Evolutionary conservation across 2,329 filamentous ascomycete species (phyloP).

Genomic region (Microcyclospora pomicola): DNA sequence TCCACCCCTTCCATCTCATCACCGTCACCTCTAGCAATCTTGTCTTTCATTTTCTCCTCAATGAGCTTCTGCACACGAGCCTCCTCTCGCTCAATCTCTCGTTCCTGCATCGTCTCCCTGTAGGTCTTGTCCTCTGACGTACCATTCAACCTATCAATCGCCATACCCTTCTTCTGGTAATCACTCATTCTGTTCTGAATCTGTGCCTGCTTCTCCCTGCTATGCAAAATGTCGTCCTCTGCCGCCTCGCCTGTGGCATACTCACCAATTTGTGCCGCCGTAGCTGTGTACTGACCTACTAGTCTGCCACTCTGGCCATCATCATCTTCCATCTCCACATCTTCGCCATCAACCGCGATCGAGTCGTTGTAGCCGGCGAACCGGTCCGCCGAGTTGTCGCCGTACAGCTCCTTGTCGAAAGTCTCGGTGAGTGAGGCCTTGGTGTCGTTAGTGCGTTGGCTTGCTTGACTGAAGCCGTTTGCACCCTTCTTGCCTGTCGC

Average conservation of each 20-base stretch:
- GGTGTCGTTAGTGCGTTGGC: constrained; percentile 68
- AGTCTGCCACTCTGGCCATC: constrained; percentile 53
- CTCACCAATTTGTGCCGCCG: constrained; percentile 82
- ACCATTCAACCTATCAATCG: constrained; percentile 74
- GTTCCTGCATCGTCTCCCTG: constrained; percentile 76
- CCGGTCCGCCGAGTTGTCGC: constrained; percentile 57
- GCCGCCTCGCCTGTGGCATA: constrained; percentile 80
- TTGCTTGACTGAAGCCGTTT: constrained; percentile 62
- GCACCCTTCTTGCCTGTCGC: constrained; percentile 65
- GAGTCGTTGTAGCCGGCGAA: constrained; percentile 85
- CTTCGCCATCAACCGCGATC: constrained; percentile 64
- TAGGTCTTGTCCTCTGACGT: constrained; percentile 65
- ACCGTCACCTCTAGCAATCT: constrained; percentile 57
- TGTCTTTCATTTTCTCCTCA: constrained; percentile 55
- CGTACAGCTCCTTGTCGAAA: constrained; percentile 82
- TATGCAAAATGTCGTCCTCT: constrained; percentile 80
- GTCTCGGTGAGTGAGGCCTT: constrained; percentile 84
- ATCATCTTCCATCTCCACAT: constrained; percentile 66
- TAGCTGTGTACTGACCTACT: constrained; percentile 92
- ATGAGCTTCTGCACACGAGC: constrained; percentile 71
- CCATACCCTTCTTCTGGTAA: constrained; percentile 90
- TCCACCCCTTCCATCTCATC: constrained; percentile 46
- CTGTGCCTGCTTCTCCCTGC: constrained; percentile 75
- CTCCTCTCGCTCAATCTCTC: constrained; percentile 87
- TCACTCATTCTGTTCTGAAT: constrained; percentile 91